Evolutionary conservation across 306 rosid genomes (phyloP), one percentile per base, ranked within the genome.

Genomic region (Ochetophila trinervis): DNA sequence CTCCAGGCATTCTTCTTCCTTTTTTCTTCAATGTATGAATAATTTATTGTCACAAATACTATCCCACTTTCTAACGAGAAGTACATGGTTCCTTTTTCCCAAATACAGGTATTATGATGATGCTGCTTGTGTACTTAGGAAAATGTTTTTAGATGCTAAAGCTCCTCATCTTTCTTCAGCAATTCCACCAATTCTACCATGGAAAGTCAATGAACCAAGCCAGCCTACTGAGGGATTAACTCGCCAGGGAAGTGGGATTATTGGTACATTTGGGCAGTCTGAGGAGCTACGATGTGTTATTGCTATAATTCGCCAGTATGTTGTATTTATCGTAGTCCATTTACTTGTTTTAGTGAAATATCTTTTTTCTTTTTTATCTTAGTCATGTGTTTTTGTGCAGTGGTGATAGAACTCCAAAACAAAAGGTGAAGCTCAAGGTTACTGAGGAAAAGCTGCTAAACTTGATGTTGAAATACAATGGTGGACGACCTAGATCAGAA

Each of bases 351-450:
- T 64, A 17, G 44, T 59, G 64, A 21, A 76, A 62, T 48, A 27
- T 27, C 32, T 27, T 14, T 47, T 53, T 62, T 65, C 18, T 45
- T 67, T 63, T 72, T 54, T 66, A 65, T 77, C 57, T 68, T 53
- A 71, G 66, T 61, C 68, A 57, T 66, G 35, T 72, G 48, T 58
- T 80, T 72, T 79, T 24, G 63, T 60, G 76, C 82, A 93, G 99
- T 80, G 99, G 99, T 68, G 99, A 93, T 85, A 84, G 99, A 86
- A 93, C 99, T 78, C 96, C 99, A 68, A 93, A 93, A 75, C 99
- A 93, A 78, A 93, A 93, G 88, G 99, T 93, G 80, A 93, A 93
- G 76, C 69, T 93, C 79, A 90, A 84, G 76, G 95, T 93, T 72
- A 93, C 99, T 1, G 99, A 93, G 79, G 99, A 93, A 83, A 93